These are phyloP conservation scores for Exserohilum turcica DNA, from an alignment of 2,329 filamentous ascomycete species.

Conservation along the genomic window DNA sequence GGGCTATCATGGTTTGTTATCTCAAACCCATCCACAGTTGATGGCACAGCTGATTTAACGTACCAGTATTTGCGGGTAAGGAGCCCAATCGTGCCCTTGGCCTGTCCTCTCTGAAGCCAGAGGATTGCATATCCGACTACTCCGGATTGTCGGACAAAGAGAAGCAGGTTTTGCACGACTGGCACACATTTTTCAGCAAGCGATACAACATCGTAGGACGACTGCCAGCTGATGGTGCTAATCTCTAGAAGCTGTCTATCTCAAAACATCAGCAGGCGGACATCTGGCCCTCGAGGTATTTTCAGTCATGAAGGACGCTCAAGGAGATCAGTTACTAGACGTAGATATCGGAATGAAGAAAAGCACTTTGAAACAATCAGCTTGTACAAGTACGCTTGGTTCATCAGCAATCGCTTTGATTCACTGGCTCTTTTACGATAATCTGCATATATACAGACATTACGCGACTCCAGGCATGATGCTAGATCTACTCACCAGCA, in stretches of 20 bases:
- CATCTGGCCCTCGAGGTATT: not conserved
- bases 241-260: conserved; percentile 13
- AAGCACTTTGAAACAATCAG: not conserved
- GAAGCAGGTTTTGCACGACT: conserved; percentile 83
- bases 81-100: conserved; percentile 93
- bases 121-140: conserved; percentile 83
- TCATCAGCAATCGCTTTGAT: not conserved
- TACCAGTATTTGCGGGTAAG: conserved; percentile 87
- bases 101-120: conserved; percentile 80
- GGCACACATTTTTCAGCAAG: conserved; percentile 96
- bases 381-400: not conserved
- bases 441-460: not conserved
- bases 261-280: not conserved
- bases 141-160: conserved; percentile 82
- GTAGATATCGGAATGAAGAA: not conserved
- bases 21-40: not conserved
- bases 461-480: not conserved
- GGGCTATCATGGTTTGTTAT: conserved; percentile 76
- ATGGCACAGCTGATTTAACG: conserved; percentile 6
- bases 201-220: conserved; percentile 86
- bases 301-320: no score
- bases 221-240: conserved; percentile 31
- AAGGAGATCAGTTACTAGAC: no score
- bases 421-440: no score
- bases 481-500: not conserved